Percentiles rank a stretch among this genome's conserved stretches.
Conservation (phyloP, 2,329 filamentous ascomycete species). For the Epichloe aotearoae region DNA sequence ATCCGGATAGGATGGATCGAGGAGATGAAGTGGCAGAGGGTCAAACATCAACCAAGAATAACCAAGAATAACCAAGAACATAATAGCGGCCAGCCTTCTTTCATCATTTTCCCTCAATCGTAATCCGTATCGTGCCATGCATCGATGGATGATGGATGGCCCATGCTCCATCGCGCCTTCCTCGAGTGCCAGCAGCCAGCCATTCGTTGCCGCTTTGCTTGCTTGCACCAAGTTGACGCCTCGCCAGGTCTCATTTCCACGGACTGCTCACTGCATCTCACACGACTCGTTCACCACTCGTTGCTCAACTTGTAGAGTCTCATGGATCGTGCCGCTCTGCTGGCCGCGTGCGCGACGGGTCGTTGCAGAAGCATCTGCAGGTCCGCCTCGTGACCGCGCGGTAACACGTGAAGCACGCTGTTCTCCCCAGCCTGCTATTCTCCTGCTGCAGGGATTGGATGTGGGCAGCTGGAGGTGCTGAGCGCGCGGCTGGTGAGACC, state of each 20-base stretch:
- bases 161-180: background rate
- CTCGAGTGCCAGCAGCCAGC: background rate
- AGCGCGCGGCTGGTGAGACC: background rate
- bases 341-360: background rate
- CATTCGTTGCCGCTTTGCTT: background rate
- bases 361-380: background rate
- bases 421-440: background rate
- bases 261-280: background rate
- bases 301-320: background rate
- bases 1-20: background rate
- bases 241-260: background rate
- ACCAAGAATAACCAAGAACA: background rate
- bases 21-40: background rate
- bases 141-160: no score
- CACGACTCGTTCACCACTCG: background rate
- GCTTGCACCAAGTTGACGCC: background rate
- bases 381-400: slow-evolving; percentile 8
- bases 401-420: slow-evolving; percentile 8
- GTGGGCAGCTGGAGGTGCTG: background rate
- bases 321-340: background rate
- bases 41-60: background rate
- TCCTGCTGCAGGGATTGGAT: slow-evolving; percentile 1
- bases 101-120: background rate
- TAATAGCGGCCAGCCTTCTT: background rate
- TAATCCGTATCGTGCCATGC: no score